Percentiles rank a stretch among this genome's conserved stretches.
Conservation (phyloP, 768 basidiomycete species). For the Lactarius evosmus region DNA sequence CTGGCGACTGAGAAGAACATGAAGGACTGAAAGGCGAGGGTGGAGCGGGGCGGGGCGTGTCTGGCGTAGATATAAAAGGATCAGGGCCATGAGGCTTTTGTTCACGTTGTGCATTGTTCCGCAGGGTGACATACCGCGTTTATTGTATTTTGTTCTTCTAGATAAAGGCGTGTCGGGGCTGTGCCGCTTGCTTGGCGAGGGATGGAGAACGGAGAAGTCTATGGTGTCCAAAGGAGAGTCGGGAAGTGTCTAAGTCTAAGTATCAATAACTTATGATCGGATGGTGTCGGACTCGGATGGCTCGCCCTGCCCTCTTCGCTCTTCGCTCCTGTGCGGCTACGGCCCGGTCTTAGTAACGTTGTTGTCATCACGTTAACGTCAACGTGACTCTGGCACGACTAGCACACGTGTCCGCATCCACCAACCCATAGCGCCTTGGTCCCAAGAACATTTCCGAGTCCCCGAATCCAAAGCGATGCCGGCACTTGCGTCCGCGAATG, state of each 20-base stretch:
- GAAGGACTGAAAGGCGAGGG: constrained; percentile 34
- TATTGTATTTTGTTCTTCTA: constrained; percentile 17
- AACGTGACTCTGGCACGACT: no score
- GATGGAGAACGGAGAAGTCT: constrained; percentile 9
- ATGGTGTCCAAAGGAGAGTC: constrained; percentile 3
- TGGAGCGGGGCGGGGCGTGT: constrained; percentile 4
- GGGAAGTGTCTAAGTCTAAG: background rate
- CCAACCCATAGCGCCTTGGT: background rate
- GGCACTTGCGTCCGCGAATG: constrained; percentile 5
- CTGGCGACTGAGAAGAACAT: constrained; percentile 72
- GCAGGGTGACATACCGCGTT: constrained; percentile 17
- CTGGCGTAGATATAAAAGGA: constrained; percentile 23
- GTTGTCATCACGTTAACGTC: no score
- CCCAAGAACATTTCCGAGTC: background rate
- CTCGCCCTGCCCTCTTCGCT: no score
- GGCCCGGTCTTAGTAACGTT: background rate
- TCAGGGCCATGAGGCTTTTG: constrained; percentile 19
- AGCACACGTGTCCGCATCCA: background rate
- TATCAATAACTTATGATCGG: background rate
- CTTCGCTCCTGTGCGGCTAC: no score
- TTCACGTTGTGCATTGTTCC: constrained; percentile 27
- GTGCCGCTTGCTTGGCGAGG: background rate
- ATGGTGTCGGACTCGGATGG: no score
- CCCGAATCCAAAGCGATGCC: constrained; percentile 12
- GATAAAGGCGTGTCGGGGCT: constrained; percentile 10